Evolutionary conservation across 768 basidiomycete species (phyloP).

Genomic region (Tricholoma furcatifolium): DNA sequence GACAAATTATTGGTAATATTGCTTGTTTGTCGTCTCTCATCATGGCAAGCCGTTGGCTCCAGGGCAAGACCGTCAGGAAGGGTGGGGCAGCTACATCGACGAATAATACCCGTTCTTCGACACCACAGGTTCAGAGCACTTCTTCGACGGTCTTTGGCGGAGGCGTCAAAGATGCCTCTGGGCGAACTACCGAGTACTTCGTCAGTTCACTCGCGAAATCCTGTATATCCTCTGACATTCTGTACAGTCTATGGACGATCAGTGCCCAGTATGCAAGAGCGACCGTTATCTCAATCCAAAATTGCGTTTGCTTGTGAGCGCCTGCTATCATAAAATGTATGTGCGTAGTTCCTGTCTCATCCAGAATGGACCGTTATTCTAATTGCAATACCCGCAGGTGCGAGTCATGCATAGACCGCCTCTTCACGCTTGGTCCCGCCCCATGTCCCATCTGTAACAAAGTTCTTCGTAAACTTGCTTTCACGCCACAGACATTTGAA

Average conservation of each 20-base stretch:
- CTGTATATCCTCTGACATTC: background rate
- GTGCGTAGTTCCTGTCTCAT: slow-evolving; percentile 17
- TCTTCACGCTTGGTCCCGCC: slow-evolving; percentile 94
- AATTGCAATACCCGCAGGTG: slow-evolving; percentile 56
- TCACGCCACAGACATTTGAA: slow-evolving; percentile 93
- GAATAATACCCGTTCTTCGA: slow-evolving; percentile 56
- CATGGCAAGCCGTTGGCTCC: slow-evolving; percentile 55
- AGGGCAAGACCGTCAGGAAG: slow-evolving; percentile 75
- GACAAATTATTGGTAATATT: background rate
- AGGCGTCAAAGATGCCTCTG: slow-evolving; percentile 84
- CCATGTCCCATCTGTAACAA: slow-evolving; percentile 93
- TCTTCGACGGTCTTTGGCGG: slow-evolving; percentile 76
- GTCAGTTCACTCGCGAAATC: slow-evolving; percentile 40
- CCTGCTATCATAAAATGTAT: slow-evolving; percentile 98
- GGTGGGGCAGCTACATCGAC: slow-evolving; percentile 44
- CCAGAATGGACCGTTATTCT: background rate
- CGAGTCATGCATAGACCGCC: slow-evolving; percentile 95
- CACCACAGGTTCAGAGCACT: slow-evolving; percentile 68
- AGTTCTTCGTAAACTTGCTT: slow-evolving; percentile 88
- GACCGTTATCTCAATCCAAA: slow-evolving; percentile 96
- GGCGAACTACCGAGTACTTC: slow-evolving; percentile 77
- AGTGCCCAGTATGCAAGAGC: slow-evolving; percentile 96
- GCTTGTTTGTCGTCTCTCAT: background rate
- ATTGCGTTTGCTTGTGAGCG: slow-evolving; percentile 87
- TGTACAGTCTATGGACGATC: slow-evolving; percentile 80